phyloP scores from a whole-genome alignment of 2,329 filamentous ascomycete genomes.

The Penicillium sp. region DNA sequence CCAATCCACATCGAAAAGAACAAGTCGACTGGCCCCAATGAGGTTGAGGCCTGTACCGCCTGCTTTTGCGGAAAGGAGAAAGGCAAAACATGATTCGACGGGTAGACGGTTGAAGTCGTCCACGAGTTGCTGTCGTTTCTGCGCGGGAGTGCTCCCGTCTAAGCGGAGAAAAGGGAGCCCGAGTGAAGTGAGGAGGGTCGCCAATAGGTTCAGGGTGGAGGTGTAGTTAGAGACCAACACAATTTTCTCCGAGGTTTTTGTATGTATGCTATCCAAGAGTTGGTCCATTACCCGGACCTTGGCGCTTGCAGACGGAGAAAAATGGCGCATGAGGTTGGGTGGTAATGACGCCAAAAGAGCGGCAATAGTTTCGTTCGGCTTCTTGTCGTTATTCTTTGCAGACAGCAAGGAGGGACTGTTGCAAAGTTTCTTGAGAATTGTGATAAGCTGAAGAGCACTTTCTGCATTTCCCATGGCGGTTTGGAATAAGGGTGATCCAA shows the following conservation, averaged over 20 bases:
- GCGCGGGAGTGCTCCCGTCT: slow-evolving; percentile 67
- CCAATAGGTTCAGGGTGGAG: slow-evolving; percentile 70
- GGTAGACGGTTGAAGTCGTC: slow-evolving; percentile 70
- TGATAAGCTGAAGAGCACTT: slow-evolving; percentile 70
- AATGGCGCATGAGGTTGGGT: slow-evolving; percentile 56
- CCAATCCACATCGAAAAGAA: slow-evolving; percentile 77
- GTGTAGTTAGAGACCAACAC: slow-evolving; percentile 79
- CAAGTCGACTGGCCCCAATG: slow-evolving; percentile 69
- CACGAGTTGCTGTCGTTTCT: slow-evolving; percentile 69
- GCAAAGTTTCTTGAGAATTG: slow-evolving; percentile 73
- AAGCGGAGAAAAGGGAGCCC: slow-evolving; percentile 68
- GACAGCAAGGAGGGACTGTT: slow-evolving; percentile 69
- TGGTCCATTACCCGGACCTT: slow-evolving; percentile 71
- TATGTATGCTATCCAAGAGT: slow-evolving; percentile 64
- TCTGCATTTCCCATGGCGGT: slow-evolving; percentile 65
- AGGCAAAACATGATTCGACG: slow-evolving; percentile 64
- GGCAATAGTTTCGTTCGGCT: slow-evolving; percentile 52
- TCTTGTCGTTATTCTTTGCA: slow-evolving; percentile 53
- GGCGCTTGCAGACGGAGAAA: slow-evolving; percentile 62
- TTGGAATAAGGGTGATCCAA: slow-evolving; percentile 68
- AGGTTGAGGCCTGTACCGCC: slow-evolving; percentile 73
- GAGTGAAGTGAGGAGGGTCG: slow-evolving; percentile 63
- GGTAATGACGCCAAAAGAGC: slow-evolving; percentile 60
- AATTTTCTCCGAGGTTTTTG: slow-evolving; percentile 69
- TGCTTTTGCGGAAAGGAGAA: slow-evolving; percentile 73